phyloP scores from a whole-genome alignment of 768 basidiomycete species.

The Solioccasus polychromus region DNA sequence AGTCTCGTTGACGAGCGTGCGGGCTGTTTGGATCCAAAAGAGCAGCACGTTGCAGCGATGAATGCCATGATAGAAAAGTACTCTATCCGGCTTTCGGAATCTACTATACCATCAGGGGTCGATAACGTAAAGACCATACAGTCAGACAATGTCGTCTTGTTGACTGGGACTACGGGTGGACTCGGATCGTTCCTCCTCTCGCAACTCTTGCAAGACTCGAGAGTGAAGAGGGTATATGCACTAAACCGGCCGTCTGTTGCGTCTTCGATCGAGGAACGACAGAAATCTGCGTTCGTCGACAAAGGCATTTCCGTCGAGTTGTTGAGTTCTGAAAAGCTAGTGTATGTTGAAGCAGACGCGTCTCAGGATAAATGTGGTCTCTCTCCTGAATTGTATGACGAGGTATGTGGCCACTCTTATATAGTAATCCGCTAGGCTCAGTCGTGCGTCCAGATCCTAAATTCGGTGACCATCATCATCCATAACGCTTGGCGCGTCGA shows the following conservation, averaged over 20 bases:
- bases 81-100: slow-evolving; percentile 15
- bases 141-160: slow-evolving; percentile 6
- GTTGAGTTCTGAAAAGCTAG: slow-evolving; percentile 32
- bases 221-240: slow-evolving; percentile 32
- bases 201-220: slow-evolving; percentile 22
- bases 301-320: slow-evolving; percentile 31
- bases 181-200: slow-evolving; percentile 40
- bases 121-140: slow-evolving; percentile 6
- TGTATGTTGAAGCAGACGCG: slow-evolving; percentile 38
- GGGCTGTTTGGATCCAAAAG: no score
- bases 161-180: slow-evolving; percentile 45
- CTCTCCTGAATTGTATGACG: slow-evolving; percentile 19
- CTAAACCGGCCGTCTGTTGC: slow-evolving; percentile 29
- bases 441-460: slow-evolving; percentile 8
- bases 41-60: slow-evolving; percentile 20
- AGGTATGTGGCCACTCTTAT: slow-evolving; percentile 16
- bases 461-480: slow-evolving; percentile 31
- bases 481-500: slow-evolving; percentile 29
- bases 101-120: slow-evolving; percentile 2
- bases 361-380: slow-evolving; percentile 32
- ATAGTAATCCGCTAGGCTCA: neutral
- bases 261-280: slow-evolving; percentile 22
- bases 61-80: slow-evolving; percentile 41
- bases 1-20: no score
- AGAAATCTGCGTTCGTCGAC: slow-evolving; percentile 34